phyloP scores from a whole-genome alignment of 331 rosid genomes.

The Rhamnella rubrinervis region DNA sequence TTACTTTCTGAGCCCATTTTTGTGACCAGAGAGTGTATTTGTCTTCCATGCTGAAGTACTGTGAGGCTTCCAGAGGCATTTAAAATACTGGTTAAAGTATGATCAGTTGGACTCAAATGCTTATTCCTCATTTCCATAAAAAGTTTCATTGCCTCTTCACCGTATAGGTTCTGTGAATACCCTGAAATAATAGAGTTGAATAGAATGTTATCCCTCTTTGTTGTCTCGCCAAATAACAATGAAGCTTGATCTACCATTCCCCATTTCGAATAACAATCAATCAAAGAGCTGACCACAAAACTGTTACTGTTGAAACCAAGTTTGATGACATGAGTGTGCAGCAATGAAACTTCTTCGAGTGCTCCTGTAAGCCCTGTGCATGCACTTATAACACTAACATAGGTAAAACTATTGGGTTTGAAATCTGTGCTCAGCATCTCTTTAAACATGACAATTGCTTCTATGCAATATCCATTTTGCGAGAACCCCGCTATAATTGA shows the following conservation, averaged over 20 bases:
- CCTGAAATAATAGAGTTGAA: slow-evolving; percentile 63
- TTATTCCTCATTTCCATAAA: slow-evolving; percentile 52
- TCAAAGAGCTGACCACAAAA: slow-evolving; percentile 48
- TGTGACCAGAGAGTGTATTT: slow-evolving; percentile 50
- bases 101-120: slow-evolving; percentile 45
- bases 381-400: slow-evolving; percentile 54
- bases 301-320: slow-evolving; percentile 42
- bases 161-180: slow-evolving; percentile 40
- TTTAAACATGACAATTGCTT: slow-evolving; percentile 50
- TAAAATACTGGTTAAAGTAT: slow-evolving; percentile 48
- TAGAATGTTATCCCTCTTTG: slow-evolving; percentile 43
- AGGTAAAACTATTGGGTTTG: slow-evolving; percentile 55
- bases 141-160: slow-evolving; percentile 47
- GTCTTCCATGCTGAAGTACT: slow-evolving; percentile 49
- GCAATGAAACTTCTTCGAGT: slow-evolving; percentile 31
- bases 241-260: slow-evolving; percentile 37
- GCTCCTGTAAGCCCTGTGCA: slow-evolving; percentile 36
- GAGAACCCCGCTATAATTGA: slow-evolving; percentile 59
- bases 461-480: slow-evolving; percentile 37
- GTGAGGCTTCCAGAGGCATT: slow-evolving; percentile 62
- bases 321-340: slow-evolving; percentile 57
- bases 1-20: slow-evolving; percentile 58
- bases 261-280: slow-evolving; percentile 57
- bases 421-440: slow-evolving; percentile 43
- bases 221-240: slow-evolving; percentile 40